phyloP scores from a whole-genome alignment of 768 basidiomycete species.

The Leucogyrophana mollusca region DNA sequence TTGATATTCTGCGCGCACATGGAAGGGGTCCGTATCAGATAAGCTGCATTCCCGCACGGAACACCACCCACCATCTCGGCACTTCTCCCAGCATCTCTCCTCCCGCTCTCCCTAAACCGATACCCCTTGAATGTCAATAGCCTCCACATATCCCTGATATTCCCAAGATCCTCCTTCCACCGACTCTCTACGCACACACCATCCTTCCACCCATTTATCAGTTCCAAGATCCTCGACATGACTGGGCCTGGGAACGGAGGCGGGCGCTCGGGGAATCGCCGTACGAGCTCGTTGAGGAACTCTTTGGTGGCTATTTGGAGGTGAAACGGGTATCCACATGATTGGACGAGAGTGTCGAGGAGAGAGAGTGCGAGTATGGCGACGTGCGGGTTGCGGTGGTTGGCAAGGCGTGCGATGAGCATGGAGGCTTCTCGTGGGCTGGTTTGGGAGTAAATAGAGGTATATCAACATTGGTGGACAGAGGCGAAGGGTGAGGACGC shows the following conservation, averaged over 20 bases:
- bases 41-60: conserved; percentile 1
- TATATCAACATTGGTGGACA: conserved; percentile 1
- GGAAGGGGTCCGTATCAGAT: conserved; percentile 23
- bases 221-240: conserved; percentile 91
- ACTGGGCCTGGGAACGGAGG: conserved; percentile 93
- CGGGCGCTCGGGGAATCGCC: conserved; percentile 95
- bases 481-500: conserved; percentile 28
- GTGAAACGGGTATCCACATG: conserved; percentile 96
- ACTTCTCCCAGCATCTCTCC: conserved; percentile 14
- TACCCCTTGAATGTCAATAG: conserved; percentile 92
- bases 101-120: conserved; percentile 59
- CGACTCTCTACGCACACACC: conserved; percentile 84
- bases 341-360: conserved; percentile 89
- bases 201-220: conserved; percentile 94
- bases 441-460: conserved; percentile 3
- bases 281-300: conserved; percentile 96
- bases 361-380: conserved; percentile 83
- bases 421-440: conserved; percentile 93
- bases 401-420: conserved; percentile 78
- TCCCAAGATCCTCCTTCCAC: conserved; percentile 95
- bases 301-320: conserved; percentile 97
- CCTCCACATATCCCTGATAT: conserved; percentile 97
- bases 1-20: conserved; percentile 68
- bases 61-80: conserved; percentile 20
- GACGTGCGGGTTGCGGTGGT: conserved; percentile 91